Evolutionary conservation across 257 asterid species (phyloP).

Genomic region (Fraxinus quadrangulata): DNA sequence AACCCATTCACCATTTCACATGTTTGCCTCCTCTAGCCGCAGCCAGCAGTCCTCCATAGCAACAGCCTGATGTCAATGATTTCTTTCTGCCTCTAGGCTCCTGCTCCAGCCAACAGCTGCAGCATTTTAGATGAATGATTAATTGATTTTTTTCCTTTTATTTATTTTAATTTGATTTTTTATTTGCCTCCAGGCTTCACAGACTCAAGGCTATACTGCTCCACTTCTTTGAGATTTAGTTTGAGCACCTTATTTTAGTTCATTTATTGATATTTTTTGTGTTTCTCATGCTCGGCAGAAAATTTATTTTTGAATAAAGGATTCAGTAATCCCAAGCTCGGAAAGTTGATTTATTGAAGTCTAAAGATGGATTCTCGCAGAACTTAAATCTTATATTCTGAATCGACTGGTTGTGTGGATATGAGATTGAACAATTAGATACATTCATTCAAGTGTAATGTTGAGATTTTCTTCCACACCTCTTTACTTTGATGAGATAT

Average conservation of each 20-base stretch:
- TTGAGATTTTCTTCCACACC: neutral
- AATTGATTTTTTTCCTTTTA: no score
- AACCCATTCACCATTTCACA: neutral
- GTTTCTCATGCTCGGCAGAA: neutral
- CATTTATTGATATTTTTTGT: neutral
- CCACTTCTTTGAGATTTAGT: neutral
- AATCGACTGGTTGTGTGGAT: neutral
- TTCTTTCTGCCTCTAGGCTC: neutral
- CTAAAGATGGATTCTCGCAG: neutral
- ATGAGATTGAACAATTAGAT: neutral
- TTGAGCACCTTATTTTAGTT: neutral
- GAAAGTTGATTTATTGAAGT: neutral
- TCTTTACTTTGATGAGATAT: neutral
- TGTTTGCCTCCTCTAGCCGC: neutral
- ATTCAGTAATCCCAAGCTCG: neutral
- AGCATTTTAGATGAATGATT: neutral
- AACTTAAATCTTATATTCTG: neutral
- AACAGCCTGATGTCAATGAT: neutral
- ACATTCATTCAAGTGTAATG: neutral
- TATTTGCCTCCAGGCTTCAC: neutral
- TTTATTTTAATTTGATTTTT: no score
- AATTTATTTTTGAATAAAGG: neutral
- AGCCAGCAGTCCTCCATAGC: neutral
- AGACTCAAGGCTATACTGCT: neutral
- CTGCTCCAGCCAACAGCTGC: neutral